phyloP scores from a whole-genome alignment of 805 yeast genomes.

The Candida tammaniensis region DNA sequence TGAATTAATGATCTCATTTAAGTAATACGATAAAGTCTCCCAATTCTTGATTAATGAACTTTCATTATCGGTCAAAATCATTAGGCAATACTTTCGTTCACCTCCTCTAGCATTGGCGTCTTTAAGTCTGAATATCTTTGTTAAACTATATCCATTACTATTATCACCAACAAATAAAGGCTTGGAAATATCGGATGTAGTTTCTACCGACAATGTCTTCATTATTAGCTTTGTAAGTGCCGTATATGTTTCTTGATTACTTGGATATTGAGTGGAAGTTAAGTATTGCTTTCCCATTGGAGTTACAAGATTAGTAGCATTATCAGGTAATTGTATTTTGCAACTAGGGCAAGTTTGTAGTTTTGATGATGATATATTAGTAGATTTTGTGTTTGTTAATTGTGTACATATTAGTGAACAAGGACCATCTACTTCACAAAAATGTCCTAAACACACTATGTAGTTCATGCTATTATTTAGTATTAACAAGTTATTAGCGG shows the following conservation, averaged over 20 bases:
- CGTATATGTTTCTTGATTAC: constrained; percentile 45
- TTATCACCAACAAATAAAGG: constrained; percentile 68
- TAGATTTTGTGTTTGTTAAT: constrained; percentile 21
- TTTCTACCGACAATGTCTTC: constrained; percentile 66
- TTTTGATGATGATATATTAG: constrained; percentile 32
- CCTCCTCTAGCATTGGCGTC: constrained; percentile 73
- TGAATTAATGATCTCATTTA: constrained; percentile 23
- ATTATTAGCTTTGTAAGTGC: constrained; percentile 57
- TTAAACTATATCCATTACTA: constrained; percentile 56
- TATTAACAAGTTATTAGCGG: not conserved
- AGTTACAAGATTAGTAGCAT: constrained; percentile 16
- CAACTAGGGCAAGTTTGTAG: constrained; percentile 60
- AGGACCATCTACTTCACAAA: constrained; percentile 80
- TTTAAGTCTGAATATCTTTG: constrained; percentile 56
- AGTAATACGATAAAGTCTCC: constrained; percentile 44
- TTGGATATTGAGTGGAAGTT: constrained; percentile 62
- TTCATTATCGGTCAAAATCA: constrained; percentile 57
- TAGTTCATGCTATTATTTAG: constrained; percentile 21
- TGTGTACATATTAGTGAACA: constrained; percentile 64
- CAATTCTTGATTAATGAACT: constrained; percentile 52
- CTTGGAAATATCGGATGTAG: constrained; percentile 53
- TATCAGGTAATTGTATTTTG: constrained; percentile 49
- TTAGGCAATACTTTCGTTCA: constrained; percentile 62
- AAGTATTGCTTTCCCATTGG: constrained; percentile 24
- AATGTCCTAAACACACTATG: constrained; percentile 62